These are phyloP conservation scores for Musa acuminata DNA, from an alignment of 176 grass and related monocot species.

Conservation along the genomic window DNA sequence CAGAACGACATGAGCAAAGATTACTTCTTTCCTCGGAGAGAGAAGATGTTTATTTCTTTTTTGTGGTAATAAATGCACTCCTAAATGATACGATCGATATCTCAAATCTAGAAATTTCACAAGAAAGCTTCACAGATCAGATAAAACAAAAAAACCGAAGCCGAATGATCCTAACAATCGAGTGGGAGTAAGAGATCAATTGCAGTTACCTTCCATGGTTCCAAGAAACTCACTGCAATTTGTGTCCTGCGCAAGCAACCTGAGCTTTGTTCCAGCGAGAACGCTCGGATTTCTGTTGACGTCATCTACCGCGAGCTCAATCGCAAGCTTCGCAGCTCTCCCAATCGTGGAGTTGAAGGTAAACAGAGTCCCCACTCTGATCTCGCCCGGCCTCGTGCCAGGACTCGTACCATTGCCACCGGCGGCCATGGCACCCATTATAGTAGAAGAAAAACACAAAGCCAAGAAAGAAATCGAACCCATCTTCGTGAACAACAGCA, in stretches of 20 bases:
- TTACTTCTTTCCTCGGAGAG: too few relatives aligned
- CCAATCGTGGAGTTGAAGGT: conserved; percentile 57
- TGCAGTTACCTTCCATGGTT: conserved; percentile 37
- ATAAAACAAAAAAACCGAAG: too few relatives aligned
- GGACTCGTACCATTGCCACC: conserved; percentile 15
- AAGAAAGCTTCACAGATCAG: too few relatives aligned
- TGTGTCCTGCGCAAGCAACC: conserved; percentile 49
- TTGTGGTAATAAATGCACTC: too few relatives aligned
- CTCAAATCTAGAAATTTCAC: too few relatives aligned
- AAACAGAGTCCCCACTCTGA: conserved; percentile 47
- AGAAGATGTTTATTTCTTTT: too few relatives aligned
- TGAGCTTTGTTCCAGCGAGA: conserved; percentile 40
- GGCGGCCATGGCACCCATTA: conserved; percentile 13
- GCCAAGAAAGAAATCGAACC: conserved; percentile 14
- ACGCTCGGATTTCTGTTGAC: conserved; percentile 43
- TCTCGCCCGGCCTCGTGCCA: conserved; percentile 27
- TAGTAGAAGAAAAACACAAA: conserved; percentile 14
- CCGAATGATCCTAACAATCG: too few relatives aligned
- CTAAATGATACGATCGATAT: too few relatives aligned
- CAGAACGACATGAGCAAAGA: too few relatives aligned
- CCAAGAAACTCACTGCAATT: conserved; percentile 72
- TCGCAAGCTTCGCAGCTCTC: conserved; percentile 41
- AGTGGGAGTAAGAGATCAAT: neutral
- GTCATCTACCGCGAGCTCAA: conserved; percentile 51
- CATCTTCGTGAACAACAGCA: conserved; percentile 17